Evolutionary conservation across 441 rosid genomes (phyloP).

Genomic region (Dalechampia spathulata): DNA sequence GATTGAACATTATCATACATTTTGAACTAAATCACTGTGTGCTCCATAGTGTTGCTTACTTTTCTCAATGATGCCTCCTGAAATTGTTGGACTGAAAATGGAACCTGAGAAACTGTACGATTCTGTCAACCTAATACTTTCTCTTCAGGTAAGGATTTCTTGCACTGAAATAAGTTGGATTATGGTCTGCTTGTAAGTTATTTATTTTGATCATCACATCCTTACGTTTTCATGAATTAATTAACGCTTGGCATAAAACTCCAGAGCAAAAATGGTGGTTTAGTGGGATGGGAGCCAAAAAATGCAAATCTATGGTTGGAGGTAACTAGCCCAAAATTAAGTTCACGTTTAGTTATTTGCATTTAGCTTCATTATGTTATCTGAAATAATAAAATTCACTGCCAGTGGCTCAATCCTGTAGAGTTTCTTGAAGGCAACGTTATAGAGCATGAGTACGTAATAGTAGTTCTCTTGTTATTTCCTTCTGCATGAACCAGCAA

Average conservation of each 20-base stretch:
- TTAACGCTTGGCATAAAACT: background rate
- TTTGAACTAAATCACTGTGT: too few relatives aligned
- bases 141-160: conserved; percentile 30
- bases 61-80: conserved; percentile 30
- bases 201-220: too few relatives aligned
- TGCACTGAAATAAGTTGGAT: too few relatives aligned
- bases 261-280: conserved; percentile 34
- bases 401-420: conserved; percentile 53
- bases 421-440: conserved; percentile 32
- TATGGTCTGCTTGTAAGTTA: too few relatives aligned
- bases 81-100: conserved; percentile 33
- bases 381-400: background rate
- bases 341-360: background rate
- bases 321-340: conserved; percentile 10
- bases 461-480: too few relatives aligned
- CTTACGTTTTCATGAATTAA: background rate
- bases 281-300: conserved; percentile 33
- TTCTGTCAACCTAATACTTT: conserved; percentile 34
- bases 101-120: conserved; percentile 30
- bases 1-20: too few relatives aligned
- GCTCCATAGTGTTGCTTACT: conserved; percentile 27
- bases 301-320: conserved; percentile 27
- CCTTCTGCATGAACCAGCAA: too few relatives aligned
- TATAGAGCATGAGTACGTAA: conserved; percentile 22
- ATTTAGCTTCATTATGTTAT: background rate